Evolutionary conservation across 768 basidiomycete genomes (phyloP).

Genomic region (Candolleomyces eurysporus): DNA sequence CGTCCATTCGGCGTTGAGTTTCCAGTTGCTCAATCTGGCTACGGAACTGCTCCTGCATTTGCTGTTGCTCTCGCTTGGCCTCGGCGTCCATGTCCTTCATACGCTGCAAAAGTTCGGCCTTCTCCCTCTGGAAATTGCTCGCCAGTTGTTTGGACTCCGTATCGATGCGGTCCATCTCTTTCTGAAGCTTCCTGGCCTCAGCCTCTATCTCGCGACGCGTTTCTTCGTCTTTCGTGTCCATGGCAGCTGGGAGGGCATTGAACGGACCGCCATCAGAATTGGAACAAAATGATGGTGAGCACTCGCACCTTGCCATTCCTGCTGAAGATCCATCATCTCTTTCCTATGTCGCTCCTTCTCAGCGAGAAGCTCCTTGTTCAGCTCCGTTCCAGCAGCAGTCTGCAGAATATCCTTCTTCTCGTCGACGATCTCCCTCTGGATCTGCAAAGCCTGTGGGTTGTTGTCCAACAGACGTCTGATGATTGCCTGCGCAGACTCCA

Average conservation of each 20-base stretch:
- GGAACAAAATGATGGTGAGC: background rate
- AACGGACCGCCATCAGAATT: too few species aligned
- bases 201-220: constrained; percentile 42
- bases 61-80: background rate
- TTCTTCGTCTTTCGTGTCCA: constrained; percentile 45
- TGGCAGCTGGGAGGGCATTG: constrained; percentile 25
- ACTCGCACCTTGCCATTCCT: constrained; percentile 39
- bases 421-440: constrained; percentile 57
- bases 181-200: constrained; percentile 40
- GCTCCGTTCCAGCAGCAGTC: constrained; percentile 52
- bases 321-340: background rate
- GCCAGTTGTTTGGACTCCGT: constrained; percentile 38
- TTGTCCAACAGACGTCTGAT: constrained; percentile 40
- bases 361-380: constrained; percentile 40
- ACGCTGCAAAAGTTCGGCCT: background rate
- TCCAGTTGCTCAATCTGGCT: background rate
- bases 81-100: constrained; percentile 2
- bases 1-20: background rate
- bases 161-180: constrained; percentile 41
- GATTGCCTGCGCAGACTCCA: constrained; percentile 38
- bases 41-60: background rate
- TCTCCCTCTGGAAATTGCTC: constrained; percentile 12
- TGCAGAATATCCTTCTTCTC: constrained; percentile 45
- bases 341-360: background rate
- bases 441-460: constrained; percentile 42